Conservation (phyloP, 371 early-diverging fungal species). For the Saksenaea vasiformis region DNA sequence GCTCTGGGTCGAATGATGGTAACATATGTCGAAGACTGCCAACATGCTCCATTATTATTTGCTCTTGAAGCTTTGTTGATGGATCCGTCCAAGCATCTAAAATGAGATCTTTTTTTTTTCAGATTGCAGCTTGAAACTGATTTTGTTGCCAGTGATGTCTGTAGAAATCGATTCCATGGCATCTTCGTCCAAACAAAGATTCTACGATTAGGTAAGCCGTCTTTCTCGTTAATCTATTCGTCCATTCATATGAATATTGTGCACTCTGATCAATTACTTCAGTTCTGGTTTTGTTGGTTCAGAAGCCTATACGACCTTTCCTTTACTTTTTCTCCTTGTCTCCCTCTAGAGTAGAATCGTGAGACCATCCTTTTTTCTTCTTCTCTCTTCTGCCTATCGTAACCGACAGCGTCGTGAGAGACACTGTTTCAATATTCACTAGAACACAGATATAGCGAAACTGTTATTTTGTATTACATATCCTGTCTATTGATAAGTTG, state of each 20-base stretch:
- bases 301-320: not conserved
- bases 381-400: no score
- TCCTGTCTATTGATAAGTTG: no score
- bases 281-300: not conserved
- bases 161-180: not conserved
- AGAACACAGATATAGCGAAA: no score
- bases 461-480: no score
- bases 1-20: not conserved
- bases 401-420: no score
- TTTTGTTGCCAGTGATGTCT: not conserved
- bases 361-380: no score
- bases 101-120: not conserved
- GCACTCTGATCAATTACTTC: not conserved
- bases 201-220: not conserved
- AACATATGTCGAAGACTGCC: not conserved
- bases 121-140: not conserved
- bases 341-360: no score
- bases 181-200: not conserved
- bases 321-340: conserved; percentile 15
- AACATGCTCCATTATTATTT: no score
- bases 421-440: no score
- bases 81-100: not conserved
- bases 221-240: not conserved
- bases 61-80: not conserved
- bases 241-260: not conserved